Base-by-base conservation (phyloP, 305 asterid species). In the Salvia sclarea region DNA sequence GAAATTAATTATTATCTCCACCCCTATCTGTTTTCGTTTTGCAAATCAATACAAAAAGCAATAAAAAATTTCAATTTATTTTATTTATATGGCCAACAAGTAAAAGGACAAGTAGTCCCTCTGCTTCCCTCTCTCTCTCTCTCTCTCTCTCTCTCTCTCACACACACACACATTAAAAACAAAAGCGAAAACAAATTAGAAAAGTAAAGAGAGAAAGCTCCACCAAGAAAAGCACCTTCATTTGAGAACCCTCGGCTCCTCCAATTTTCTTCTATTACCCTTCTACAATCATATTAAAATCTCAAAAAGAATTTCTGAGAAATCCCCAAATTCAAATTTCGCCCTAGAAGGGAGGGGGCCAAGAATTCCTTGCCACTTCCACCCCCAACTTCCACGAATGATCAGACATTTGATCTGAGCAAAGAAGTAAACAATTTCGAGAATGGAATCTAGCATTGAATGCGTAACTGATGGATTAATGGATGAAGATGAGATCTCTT, bases 371-470 rank as follows among this genome's bases (percentile, higher is more conserved):
- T 63, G 8, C 64, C 64, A 30, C 70, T 30, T 47, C 18, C 71
- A 6, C 66, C 53, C 64, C 25, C 63, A 66, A 70, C 74, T 71
- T 67, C 75, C 61, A 54, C 38, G 66, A 59, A 61, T 73, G 80
- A 62, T 37, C 66, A 55, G 45, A 13, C 14, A 7, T 75, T 72
- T 72, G 81, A 71, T 69, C 45, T 54, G 7, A 38, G 57, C 41
- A 38, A 44, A 48, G 14, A 66, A 71, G 47, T 49, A 12, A 50
- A 12, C 35, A 38, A 44, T 67, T 58, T 47, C 57, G 63, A 58
- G 68, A 65, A 90, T 90, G 96, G 92, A 90, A 74, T 79, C 84
- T 17, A 90, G 86, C 85, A 88, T 86, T 75, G 88, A 90, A 80
- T 90, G 96, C 85, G 47, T 89, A 63, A 80, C 84, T 12, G 88